phyloP scores from a whole-genome alignment of 2,329 filamentous ascomycete species.

The Alternaria burnsii region DNA sequence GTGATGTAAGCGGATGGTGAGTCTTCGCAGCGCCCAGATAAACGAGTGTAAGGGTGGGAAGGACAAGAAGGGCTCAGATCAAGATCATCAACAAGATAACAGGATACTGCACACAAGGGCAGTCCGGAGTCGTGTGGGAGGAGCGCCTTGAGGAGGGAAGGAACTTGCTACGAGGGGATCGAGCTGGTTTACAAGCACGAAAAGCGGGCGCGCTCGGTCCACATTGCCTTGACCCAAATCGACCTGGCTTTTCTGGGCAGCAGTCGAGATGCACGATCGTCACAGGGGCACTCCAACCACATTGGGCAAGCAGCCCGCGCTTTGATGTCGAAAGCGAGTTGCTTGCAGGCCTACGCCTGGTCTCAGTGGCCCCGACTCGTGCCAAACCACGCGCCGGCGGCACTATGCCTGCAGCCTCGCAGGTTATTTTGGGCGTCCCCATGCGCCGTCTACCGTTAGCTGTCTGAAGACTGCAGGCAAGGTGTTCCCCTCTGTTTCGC shows the following conservation, averaged over 20 bases:
- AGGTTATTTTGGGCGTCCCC: conserved; percentile 35
- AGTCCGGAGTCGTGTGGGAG: conserved; percentile 26
- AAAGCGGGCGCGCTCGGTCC: conserved; percentile 27
- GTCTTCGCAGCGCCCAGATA: conserved; percentile 20
- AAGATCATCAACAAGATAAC: conserved; percentile 22
- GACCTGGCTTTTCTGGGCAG: conserved; percentile 14
- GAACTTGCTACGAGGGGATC: conserved; percentile 25
- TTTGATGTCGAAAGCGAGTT: conserved; percentile 16
- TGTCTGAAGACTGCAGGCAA: conserved; percentile 25
- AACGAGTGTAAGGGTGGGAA: conserved; percentile 39
- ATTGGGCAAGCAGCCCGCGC: conserved; percentile 25
- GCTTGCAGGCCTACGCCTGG: conserved; percentile 17
- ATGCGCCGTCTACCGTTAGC: conserved; percentile 31
- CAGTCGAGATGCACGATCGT: conserved; percentile 27
- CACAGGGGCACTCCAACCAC: conserved; percentile 27
- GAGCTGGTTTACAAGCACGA: conserved; percentile 35
- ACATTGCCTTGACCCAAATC: conserved; percentile 2
- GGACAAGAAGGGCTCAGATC: conserved; percentile 23
- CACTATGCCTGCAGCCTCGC: conserved; percentile 17
- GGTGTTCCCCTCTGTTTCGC: conserved; percentile 28
- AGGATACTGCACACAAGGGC: conserved; percentile 30
- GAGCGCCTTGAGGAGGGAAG: conserved; percentile 22
- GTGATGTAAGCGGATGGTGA: neutral
- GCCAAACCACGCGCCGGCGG: conserved; percentile 12
- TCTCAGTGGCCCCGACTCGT: conserved; percentile 15